Percentiles rank a stretch among this genome's conserved stretches.
Conservation (phyloP, 176 grass and related monocot genomes). For the Oryza nivara region DNA sequence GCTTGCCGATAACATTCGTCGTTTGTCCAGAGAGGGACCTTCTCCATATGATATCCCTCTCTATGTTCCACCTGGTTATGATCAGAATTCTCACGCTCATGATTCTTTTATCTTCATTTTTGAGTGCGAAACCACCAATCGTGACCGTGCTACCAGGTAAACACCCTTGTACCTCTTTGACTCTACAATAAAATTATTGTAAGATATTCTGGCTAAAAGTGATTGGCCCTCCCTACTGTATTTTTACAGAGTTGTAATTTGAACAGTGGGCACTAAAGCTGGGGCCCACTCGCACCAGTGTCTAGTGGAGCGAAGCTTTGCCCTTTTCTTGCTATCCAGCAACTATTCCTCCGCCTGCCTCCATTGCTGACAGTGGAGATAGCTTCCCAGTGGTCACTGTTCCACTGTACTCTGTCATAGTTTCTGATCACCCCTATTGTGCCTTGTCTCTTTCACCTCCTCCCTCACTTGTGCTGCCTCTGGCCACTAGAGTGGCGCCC, state of each 20-base stretch:
- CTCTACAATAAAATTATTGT: constrained; percentile 29
- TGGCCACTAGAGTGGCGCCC: neutral
- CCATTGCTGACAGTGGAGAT: constrained; percentile 21
- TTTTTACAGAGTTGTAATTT: constrained; percentile 18
- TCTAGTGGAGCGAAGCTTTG: constrained; percentile 8
- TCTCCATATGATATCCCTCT: constrained; percentile 1
- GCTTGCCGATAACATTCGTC: constrained; percentile 1
- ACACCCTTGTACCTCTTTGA: neutral
- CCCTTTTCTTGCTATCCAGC: constrained; percentile 29
- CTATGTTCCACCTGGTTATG: constrained; percentile 23
- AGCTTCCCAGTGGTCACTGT: constrained; percentile 26
- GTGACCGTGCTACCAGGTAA: constrained; percentile 11
- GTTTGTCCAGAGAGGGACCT: neutral
- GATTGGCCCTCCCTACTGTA: neutral
- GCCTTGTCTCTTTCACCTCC: constrained; percentile 53
- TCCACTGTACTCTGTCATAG: constrained; percentile 4
- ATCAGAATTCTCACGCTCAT: constrained; percentile 19
- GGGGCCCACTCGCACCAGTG: constrained; percentile 3
- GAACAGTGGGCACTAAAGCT: constrained; percentile 41
- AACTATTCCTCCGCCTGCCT: constrained; percentile 37
- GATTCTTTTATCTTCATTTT: constrained; percentile 27
- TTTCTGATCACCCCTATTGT: constrained; percentile 33
- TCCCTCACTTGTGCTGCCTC: neutral
- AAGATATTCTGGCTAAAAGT: neutral
- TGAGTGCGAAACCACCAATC: constrained; percentile 4